A percentile compares a stretch with the other conserved stretches of the same genome.
Evolutionary conservation across 2,329 filamentous ascomycete genomes (phyloP).

Genomic region (Arthrobotrys megalospora): DNA sequence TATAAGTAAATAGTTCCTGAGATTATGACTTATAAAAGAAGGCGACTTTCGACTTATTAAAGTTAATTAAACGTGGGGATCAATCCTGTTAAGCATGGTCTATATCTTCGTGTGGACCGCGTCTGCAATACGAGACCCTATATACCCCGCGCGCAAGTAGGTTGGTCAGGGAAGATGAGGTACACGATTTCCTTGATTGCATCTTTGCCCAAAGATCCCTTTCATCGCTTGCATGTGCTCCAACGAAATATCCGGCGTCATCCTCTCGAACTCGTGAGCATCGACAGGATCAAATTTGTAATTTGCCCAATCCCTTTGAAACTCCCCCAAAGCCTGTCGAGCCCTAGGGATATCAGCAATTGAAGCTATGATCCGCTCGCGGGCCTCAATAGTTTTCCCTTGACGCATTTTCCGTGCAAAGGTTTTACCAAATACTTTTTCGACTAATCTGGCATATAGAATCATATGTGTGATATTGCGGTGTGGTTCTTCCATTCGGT

Average conservation of each 20-base stretch:
- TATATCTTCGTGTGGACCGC: no score
- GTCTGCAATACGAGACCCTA: no score
- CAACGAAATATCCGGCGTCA: constrained; percentile 22
- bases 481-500: not conserved
- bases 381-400: not conserved
- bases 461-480: not conserved
- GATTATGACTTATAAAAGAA: no score
- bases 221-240: constrained; percentile 18
- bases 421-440: not conserved
- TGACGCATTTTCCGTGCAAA: not conserved
- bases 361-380: not conserved
- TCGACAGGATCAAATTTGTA: constrained; percentile 1
- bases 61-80: no score
- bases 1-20: no score
- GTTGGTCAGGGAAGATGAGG: no score
- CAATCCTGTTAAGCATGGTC: no score
- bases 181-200: not conserved
- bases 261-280: constrained; percentile 1
- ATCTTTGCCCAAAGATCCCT: constrained; percentile 13
- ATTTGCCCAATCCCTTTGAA: not conserved
- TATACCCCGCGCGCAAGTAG: no score
- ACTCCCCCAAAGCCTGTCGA: not conserved
- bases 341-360: not conserved
- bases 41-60: no score
- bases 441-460: not conserved